Conservation (phyloP, 2,329 filamentous ascomycete genomes). For the Fusarium ambrosium region DNA sequence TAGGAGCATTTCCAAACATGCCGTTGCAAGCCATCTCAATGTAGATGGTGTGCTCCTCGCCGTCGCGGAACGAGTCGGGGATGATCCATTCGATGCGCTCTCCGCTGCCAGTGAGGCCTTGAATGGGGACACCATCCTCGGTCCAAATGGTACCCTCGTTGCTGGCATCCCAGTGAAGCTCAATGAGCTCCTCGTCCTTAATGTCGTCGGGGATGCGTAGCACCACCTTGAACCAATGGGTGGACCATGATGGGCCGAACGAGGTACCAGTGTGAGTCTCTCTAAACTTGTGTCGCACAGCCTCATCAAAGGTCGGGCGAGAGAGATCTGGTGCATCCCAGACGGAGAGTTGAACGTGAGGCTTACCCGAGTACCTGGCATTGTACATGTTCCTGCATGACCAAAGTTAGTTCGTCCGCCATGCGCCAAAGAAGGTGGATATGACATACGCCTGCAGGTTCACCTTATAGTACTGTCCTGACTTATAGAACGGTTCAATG, state of each 20-base stretch:
- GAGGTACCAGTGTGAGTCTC: constrained; percentile 80
- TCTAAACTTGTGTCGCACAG: constrained; percentile 79
- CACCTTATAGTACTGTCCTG: constrained; percentile 82
- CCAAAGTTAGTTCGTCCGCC: constrained; percentile 21
- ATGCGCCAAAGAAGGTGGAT: background rate
- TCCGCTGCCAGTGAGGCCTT: constrained; percentile 90
- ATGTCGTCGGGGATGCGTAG: constrained; percentile 83
- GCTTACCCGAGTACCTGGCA: constrained; percentile 69
- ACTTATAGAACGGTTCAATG: constrained; percentile 82
- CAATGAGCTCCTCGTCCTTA: constrained; percentile 82
- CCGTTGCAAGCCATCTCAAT: constrained; percentile 99
- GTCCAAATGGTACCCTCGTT: constrained; percentile 97
- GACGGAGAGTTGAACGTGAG: constrained; percentile 86
- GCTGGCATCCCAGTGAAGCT: constrained; percentile 95
- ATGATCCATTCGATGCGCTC: constrained; percentile 94
- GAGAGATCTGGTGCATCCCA: constrained; percentile 85
- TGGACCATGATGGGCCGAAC: constrained; percentile 97
- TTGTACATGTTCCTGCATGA: constrained; percentile 55
- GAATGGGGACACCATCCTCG: constrained; percentile 87
- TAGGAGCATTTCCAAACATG: constrained; percentile 95
- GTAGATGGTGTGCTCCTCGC: constrained; percentile 89
- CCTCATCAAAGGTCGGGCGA: constrained; percentile 89
- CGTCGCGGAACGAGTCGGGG: constrained; percentile 84
- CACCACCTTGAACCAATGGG: constrained; percentile 94
- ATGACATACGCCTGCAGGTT: constrained; percentile 78